These are phyloP conservation scores for Arabidopsis arenosa DNA, from an alignment of 345 rosid species.

Conservation along the genomic window DNA sequence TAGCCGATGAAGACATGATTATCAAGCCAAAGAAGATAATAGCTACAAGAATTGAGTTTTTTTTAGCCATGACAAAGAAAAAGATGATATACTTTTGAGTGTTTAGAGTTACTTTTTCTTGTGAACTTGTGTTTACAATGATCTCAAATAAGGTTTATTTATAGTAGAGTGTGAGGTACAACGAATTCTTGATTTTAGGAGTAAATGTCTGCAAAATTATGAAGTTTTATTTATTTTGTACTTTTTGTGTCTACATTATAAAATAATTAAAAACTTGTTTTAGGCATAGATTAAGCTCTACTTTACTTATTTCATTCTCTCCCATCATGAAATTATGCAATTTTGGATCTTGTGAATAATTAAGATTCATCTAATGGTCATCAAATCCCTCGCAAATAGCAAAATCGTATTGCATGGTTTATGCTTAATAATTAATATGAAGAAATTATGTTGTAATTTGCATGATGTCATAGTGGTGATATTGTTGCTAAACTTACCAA, in stretches of 20 bases:
- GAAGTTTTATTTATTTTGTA: background rate
- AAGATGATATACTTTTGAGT: background rate
- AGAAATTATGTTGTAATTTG: background rate
- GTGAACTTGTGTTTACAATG: background rate
- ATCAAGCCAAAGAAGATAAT: slow-evolving; percentile 1
- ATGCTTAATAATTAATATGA: background rate
- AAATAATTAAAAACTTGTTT: background rate
- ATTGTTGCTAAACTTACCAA: too few relatives aligned
- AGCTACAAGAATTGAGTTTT: background rate
- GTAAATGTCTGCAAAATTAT: background rate
- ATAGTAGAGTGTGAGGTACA: slow-evolving; percentile 3
- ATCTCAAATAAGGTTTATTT: slow-evolving; percentile 1
- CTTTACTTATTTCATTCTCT: background rate
- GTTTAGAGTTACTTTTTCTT: background rate
- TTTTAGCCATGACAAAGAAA: background rate
- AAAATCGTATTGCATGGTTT: background rate
- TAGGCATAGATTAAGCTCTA: background rate
- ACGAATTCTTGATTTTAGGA: slow-evolving; percentile 22
- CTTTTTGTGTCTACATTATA: background rate
- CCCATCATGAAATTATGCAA: background rate
- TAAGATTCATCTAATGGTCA: background rate
- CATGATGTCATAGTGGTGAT: too few relatives aligned
- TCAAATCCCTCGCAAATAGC: background rate
- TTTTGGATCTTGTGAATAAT: background rate
- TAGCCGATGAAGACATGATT: slow-evolving; percentile 19